Evolutionary conservation across 495 filamentous ascomycete species (phyloP).

Genomic region (Talaromyces stipitatus): DNA sequence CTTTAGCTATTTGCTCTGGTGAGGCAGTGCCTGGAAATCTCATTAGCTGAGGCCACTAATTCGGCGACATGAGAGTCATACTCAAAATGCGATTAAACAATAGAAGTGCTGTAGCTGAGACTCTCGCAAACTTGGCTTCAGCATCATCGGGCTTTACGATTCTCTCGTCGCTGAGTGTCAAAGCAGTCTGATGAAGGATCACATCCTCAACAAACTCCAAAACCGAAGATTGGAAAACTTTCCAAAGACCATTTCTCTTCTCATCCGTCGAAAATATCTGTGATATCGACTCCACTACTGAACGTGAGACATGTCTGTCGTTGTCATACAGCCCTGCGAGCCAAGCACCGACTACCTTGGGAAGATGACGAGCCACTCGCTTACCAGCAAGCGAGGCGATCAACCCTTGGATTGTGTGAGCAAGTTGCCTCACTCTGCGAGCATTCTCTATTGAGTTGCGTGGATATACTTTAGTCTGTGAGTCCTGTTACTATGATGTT

Average conservation of each 20-base stretch:
- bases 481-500: conserved; percentile 12
- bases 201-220: conserved; percentile 75
- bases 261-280: conserved; percentile 70
- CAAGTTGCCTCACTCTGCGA: conserved; percentile 75
- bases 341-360: conserved; percentile 76
- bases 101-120: conserved; percentile 52
- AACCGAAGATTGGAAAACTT: conserved; percentile 63
- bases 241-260: conserved; percentile 69
- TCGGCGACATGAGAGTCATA: conserved; percentile 11
- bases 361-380: conserved; percentile 68
- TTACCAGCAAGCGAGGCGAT: conserved; percentile 68
- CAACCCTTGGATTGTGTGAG: conserved; percentile 67
- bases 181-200: conserved; percentile 62
- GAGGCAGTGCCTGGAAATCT: conserved; percentile 32
- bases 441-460: conserved; percentile 81
- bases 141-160: conserved; percentile 78
- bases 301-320: conserved; percentile 62
- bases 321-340: conserved; percentile 79
- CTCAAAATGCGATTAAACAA: conserved; percentile 41
- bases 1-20: conserved; percentile 43
- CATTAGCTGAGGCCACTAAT: neutral
- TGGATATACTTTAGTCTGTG: conserved; percentile 76
- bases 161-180: conserved; percentile 82
- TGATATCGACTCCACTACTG: conserved; percentile 66
- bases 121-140: conserved; percentile 72